Evolutionary conservation across 2,329 filamentous ascomycete species (phyloP).

Genomic region (Colletotrichum echinochloae): DNA sequence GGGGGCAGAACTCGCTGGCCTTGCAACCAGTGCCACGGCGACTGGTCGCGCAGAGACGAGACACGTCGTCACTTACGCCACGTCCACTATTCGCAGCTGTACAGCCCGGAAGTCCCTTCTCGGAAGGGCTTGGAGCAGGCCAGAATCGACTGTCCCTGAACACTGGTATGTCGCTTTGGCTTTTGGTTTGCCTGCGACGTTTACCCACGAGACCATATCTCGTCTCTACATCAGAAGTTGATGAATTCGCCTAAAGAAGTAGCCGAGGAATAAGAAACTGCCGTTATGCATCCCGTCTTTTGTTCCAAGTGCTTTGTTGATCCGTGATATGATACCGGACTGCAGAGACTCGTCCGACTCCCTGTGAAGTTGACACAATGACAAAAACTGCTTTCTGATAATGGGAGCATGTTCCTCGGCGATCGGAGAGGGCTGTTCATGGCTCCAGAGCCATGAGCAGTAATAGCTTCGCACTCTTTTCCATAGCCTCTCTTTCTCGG

Average conservation of each 20-base stretch:
- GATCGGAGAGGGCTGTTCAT: not conserved
- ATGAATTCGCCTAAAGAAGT: not conserved
- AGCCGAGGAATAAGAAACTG: not conserved
- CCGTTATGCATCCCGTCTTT: not conserved
- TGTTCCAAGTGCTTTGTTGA: not conserved
- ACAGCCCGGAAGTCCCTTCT: not conserved
- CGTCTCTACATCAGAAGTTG: not conserved
- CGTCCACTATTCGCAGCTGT: not conserved
- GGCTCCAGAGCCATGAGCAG: not conserved
- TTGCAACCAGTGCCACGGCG: not conserved
- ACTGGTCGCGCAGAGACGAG: not conserved
- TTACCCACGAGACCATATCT: not conserved
- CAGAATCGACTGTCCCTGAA: not conserved
- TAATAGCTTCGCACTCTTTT: not conserved
- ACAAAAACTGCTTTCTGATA: not conserved
- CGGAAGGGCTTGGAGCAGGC: not conserved
- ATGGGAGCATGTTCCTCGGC: not conserved
- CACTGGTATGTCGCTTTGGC: too few relatives aligned
- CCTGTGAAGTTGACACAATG: not conserved
- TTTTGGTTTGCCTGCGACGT: not conserved
- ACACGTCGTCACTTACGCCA: not conserved
- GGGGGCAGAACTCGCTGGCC: not conserved
- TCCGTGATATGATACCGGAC: not conserved
- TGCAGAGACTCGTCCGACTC: not conserved
- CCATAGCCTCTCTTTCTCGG: not conserved